phyloP scores from a whole-genome alignment of 148 eudicot genomes.

The Cornus suecica region DNA sequence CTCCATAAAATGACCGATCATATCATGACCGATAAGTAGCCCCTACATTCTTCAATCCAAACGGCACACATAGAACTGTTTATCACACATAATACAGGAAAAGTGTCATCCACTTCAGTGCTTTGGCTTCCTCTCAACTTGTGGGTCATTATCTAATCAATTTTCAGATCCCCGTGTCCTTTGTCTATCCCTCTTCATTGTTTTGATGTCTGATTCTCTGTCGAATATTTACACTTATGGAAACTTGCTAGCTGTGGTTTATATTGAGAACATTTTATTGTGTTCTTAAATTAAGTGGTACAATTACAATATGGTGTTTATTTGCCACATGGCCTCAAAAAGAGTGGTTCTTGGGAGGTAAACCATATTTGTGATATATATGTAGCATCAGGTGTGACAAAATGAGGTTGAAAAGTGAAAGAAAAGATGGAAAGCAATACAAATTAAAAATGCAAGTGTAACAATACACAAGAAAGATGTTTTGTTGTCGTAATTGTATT shows the following conservation, averaged over 20 bases:
- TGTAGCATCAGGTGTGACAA: neutral
- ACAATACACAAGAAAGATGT: no score
- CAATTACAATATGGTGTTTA: neutral
- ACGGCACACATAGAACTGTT: neutral
- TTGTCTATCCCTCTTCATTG: neutral
- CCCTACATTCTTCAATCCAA: no score
- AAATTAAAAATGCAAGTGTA: no score
- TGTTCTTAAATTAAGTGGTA: neutral
- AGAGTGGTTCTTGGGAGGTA: neutral
- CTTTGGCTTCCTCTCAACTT: neutral
- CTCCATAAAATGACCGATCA: no score
- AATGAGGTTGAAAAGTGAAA: neutral
- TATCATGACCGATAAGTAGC: no score
- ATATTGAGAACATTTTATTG: neutral
- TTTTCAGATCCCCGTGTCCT: neutral
- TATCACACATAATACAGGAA: neutral
- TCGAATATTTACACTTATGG: neutral
- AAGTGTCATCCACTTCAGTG: neutral
- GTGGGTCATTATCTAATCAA: neutral
- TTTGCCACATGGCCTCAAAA: neutral
- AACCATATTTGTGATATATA: neutral
- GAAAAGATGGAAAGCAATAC: neutral
- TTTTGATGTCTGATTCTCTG: neutral
- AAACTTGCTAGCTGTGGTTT: neutral
- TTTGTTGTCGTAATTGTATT: no score